Percentiles rank a stretch among this genome's conserved stretches.
These are phyloP conservation scores for Globisporangium canariense DNA, from an alignment of 352 stramenopile genomes.

Conservation along the genomic window DNA sequence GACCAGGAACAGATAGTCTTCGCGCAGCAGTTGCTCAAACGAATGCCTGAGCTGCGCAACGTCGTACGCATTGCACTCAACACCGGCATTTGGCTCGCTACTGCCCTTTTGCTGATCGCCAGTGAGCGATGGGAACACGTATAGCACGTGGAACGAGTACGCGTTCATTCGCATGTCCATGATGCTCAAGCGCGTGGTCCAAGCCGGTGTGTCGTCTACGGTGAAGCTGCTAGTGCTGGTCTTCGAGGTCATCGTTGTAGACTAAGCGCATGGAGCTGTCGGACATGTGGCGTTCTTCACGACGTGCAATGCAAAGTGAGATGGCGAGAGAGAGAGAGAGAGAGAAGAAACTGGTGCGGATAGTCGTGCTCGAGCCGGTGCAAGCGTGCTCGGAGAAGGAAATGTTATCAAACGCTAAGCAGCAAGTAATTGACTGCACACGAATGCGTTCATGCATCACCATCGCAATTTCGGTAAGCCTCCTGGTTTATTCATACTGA, in stretches of 20 bases:
- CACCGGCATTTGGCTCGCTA: neutral
- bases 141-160: constrained; percentile 16
- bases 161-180: constrained; percentile 16
- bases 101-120: neutral
- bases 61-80: neutral
- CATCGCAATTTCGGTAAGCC: no score
- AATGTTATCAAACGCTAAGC: neutral
- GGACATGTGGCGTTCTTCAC: neutral
- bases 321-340: neutral
- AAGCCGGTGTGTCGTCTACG: neutral
- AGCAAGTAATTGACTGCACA: neutral
- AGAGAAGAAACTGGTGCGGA: neutral
- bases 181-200: constrained; percentile 1
- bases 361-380: neutral
- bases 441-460: no score
- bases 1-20: constrained; percentile 13
- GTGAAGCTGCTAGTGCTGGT: neutral
- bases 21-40: constrained; percentile 14
- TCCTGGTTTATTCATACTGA: no score
- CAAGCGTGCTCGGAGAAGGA: neutral
- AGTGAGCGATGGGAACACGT: constrained; percentile 9
- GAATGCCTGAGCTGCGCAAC: constrained; percentile 1
- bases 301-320: neutral
- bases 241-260: neutral
- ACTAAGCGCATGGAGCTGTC: neutral